Percentiles rank a stretch among this genome's conserved stretches.
These are phyloP conservation scores for Eucalyptus marginata DNA, from an alignment of 345 rosid genomes.

Conservation along the genomic window DNA sequence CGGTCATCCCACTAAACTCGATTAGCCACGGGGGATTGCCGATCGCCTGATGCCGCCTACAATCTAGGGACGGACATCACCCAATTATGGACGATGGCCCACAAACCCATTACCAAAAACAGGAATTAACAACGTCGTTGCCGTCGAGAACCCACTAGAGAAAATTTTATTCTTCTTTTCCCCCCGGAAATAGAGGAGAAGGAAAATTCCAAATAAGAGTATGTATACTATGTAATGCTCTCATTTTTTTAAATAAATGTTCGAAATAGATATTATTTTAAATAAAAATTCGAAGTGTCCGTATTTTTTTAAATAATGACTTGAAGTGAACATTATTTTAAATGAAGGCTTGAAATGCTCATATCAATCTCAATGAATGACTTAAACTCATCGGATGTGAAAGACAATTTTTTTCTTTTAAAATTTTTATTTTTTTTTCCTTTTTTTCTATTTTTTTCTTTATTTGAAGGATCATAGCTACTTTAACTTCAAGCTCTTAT, in stretches of 20 bases:
- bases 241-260: fast-evolving
- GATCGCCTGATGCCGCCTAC: background rate
- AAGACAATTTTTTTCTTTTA: too few relatives aligned
- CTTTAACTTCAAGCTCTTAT: too few relatives aligned
- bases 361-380: too few relatives aligned
- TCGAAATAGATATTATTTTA: fast-evolving
- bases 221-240: too few relatives aligned
- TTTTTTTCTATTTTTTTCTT: too few relatives aligned
- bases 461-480: too few relatives aligned
- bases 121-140: background rate
- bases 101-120: background rate
- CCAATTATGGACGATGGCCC: background rate
- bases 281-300: fast-evolving
- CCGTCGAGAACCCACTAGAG: background rate
- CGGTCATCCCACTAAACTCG: background rate
- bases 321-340: fast-evolving
- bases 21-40: background rate
- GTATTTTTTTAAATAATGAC: fast-evolving
- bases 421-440: too few relatives aligned
- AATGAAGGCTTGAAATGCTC: fast-evolving
- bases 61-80: background rate
- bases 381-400: fast-evolving
- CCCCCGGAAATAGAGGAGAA: too few relatives aligned
- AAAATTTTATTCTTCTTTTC: background rate
- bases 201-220: fast-evolving